Evolutionary conservation across 169 alveolate genomes (phyloP).

Genomic region (Cyclospora cayetanensis): DNA sequence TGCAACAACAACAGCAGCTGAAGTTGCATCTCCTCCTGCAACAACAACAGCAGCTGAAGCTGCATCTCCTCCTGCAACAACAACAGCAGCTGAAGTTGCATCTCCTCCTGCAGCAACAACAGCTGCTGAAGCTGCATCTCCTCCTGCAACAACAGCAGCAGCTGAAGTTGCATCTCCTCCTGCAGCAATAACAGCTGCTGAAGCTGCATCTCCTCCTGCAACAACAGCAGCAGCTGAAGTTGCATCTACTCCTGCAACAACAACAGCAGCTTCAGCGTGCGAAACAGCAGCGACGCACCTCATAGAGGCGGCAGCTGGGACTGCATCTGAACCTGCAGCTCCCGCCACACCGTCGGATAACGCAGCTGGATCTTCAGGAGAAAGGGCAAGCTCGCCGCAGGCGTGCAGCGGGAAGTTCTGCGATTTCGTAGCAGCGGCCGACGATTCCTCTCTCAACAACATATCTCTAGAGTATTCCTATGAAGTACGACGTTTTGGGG

Average conservation of each 20-base stretch:
- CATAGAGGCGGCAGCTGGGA: not conserved
- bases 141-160: slow-evolving; percentile 8
- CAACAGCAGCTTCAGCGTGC: slow-evolving; percentile 19
- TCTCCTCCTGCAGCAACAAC: too few relatives aligned
- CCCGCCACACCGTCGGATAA: not conserved
- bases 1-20: too few relatives aligned
- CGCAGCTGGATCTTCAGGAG: not conserved
- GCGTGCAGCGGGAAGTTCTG: not conserved
- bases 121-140: too few relatives aligned
- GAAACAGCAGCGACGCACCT: too few relatives aligned
- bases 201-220: not conserved
- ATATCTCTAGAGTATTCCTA: slow-evolving; percentile 63
- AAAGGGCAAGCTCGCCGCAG: not conserved
- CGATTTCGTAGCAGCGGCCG: not conserved
- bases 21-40: too few relatives aligned
- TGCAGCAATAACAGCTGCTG: too few relatives aligned
- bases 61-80: too few relatives aligned
- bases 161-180: not conserved
- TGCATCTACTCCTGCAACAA: not conserved
- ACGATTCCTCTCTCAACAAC: slow-evolving; percentile 41
- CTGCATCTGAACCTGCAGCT: not conserved
- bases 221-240: too few relatives aligned
- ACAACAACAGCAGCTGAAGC: too few relatives aligned
- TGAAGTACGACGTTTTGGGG: slow-evolving; percentile 41
- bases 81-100: too few relatives aligned